Percentiles rank a stretch among this genome's conserved stretches.
Evolutionary conservation across 139 green algal species (phyloP).

Genomic region (Tetradesmus lagerheimii): DNA sequence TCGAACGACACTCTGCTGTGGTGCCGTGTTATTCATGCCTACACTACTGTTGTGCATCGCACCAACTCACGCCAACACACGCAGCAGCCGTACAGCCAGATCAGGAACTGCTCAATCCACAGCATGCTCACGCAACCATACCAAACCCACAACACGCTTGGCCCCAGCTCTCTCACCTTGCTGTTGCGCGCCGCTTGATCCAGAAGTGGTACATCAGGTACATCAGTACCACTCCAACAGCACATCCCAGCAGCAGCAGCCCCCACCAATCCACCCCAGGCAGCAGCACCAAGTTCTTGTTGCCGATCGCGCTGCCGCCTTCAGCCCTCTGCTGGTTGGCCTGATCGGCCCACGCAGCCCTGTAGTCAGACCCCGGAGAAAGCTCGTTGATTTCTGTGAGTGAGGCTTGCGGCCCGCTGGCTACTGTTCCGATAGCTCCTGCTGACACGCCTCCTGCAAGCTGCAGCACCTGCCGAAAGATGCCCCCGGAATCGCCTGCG

Average conservation of each 20-base stretch:
- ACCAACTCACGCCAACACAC: no score
- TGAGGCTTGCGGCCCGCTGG: background rate
- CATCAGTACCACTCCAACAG: background rate
- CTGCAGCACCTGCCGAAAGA: background rate
- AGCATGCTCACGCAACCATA: background rate
- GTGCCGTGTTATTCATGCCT: no score
- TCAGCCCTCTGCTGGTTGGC: background rate
- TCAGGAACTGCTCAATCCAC: background rate
- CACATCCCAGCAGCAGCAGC: background rate
- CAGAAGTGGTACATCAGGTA: background rate
- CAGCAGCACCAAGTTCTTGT: background rate
- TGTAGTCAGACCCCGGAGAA: background rate
- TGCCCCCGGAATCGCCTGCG: background rate
- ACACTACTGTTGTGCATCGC: no score
- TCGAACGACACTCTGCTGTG: no score
- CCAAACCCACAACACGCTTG: no score
- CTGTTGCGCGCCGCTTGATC: background rate
- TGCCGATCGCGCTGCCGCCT: background rate
- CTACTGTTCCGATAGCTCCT: background rate
- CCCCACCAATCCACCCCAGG: conserved; percentile 35
- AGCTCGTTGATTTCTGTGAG: background rate
- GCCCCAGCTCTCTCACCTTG: no score
- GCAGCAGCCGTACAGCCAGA: background rate
- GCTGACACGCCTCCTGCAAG: background rate
- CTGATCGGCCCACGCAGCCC: background rate